Conservation (phyloP, 805 yeast species). For the Nakazawaea pomicola region DNA sequence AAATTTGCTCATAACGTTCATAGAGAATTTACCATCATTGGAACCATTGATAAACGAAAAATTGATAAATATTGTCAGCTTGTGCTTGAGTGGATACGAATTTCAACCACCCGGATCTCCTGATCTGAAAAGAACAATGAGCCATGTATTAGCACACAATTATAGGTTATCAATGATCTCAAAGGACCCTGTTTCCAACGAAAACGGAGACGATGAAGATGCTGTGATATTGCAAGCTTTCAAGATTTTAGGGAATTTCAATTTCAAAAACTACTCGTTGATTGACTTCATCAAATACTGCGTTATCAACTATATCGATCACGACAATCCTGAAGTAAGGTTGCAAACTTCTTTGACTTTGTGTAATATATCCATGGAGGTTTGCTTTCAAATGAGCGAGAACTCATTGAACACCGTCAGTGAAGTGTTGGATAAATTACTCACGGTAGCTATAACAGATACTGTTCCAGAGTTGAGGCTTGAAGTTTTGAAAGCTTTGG, state of each 20-base stretch:
- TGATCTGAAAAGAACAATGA: constrained; percentile 53
- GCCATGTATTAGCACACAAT: constrained; percentile 62
- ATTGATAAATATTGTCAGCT: constrained; percentile 64
- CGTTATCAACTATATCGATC: constrained; percentile 78
- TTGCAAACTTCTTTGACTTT: constrained; percentile 83
- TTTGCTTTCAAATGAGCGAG: constrained; percentile 78
- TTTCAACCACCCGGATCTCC: constrained; percentile 88
- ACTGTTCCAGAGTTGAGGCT: constrained; percentile 80
- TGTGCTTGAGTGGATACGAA: constrained; percentile 72
- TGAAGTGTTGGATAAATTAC: constrained; percentile 74
- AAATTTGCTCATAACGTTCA: constrained; percentile 62
- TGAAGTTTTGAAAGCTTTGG: constrained; percentile 70
- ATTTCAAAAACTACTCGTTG: constrained; percentile 69
- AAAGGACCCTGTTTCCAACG: constrained; percentile 46
- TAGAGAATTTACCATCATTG: constrained; percentile 73
- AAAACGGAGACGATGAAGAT: constrained; percentile 16
- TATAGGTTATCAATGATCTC: constrained; percentile 71
- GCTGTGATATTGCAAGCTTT: constrained; percentile 70
- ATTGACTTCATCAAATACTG: constrained; percentile 86
- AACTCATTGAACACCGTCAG: constrained; percentile 79
- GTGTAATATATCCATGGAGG: constrained; percentile 67
- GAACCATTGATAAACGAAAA: constrained; percentile 68
- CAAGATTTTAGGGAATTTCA: constrained; percentile 68
- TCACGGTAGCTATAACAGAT: constrained; percentile 84
- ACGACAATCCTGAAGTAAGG: constrained; percentile 72